A percentile compares a stretch with the other conserved stretches of the same genome.
phyloP scores from a whole-genome alignment of 768 basidiomycete genomes.

The Boletus fagicola region DNA sequence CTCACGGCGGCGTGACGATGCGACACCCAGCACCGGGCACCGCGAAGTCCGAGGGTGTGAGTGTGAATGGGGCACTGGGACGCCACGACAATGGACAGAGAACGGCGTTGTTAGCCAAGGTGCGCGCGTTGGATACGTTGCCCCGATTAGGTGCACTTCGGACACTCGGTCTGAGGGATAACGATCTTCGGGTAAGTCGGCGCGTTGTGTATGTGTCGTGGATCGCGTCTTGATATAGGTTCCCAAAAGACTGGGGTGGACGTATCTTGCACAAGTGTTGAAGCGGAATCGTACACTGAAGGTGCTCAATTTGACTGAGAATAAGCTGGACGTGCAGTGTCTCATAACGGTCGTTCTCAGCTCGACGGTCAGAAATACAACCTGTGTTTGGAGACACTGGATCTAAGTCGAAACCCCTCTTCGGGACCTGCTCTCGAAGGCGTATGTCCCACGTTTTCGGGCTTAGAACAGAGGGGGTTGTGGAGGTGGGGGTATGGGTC shows the following conservation, averaged over 20 bases:
- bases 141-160: constrained; percentile 82
- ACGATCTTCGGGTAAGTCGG: constrained; percentile 79
- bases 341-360: constrained; percentile 46
- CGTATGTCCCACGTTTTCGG: constrained; percentile 57
- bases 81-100: constrained; percentile 51
- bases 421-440: constrained; percentile 88
- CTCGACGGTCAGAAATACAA: constrained; percentile 80
- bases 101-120: constrained; percentile 80
- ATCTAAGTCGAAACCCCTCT: constrained; percentile 91
- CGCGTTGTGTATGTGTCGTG: not conserved
- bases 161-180: constrained; percentile 89
- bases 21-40: constrained; percentile 34
- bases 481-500: constrained; percentile 47
- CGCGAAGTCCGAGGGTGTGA: not conserved
- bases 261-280: constrained; percentile 90
- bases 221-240: not conserved
- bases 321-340: constrained; percentile 83
- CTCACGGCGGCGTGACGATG: constrained; percentile 52
- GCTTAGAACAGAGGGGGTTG: constrained; percentile 45
- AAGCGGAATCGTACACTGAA: constrained; percentile 95
- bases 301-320: constrained; percentile 91
- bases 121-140: constrained; percentile 83
- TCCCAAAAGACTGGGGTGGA: constrained; percentile 61
- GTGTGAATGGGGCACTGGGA: constrained; percentile 2
- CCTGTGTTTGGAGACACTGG: constrained; percentile 87